Base-by-base conservation (phyloP, 495 filamentous ascomycete genomes). In the Talaromyces ruber region DNA sequence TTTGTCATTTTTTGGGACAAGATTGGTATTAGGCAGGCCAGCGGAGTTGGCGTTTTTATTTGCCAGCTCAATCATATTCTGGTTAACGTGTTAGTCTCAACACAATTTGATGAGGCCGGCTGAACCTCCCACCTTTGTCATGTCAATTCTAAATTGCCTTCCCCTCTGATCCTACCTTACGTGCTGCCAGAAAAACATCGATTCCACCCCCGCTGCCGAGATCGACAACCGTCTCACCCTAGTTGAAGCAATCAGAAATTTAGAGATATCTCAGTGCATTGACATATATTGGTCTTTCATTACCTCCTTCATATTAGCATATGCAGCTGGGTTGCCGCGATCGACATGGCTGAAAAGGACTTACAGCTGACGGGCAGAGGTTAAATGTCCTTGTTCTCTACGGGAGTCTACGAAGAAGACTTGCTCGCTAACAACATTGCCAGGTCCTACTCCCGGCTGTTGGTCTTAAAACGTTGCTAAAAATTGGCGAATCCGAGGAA, bases 141-240 rank as follows among this genome's bases (percentile, higher is more conserved):
- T 89, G 69, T 90, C 87, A 22, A 89, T 71, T 16, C 86, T 87
- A 58, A n/a, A 87, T 84, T 1, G 77, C 83, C 11, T 70, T 71
- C 4, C 86, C 86, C 2, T 65, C 69, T 0, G 64, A 52, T 0
- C 86, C 86, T 11, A 89, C 80, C 61, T 81, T 83, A 50, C 71
- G 68, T 4, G 83, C 76, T 25, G 85, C 86, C 3, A 83, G 79
- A 65, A 88, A 84, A 52, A 84, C 75, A 65, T 89, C 86, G 61
- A 89, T 85, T 5, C 86, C 86, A 6, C 77, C 83, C 4, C 87
- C 85, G 64, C 76, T 78, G 32, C 87, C 86, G 4, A 89, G 69
- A 63, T 89, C 86, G 61, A 89, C 69, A 6, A 87, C 75, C 2
- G 79, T 83, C 68, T 89, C 86, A 16, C 86, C 86, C 79, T 82